Conservation (phyloP, 163 green algal species). For the Chlorella variabilis region DNA sequence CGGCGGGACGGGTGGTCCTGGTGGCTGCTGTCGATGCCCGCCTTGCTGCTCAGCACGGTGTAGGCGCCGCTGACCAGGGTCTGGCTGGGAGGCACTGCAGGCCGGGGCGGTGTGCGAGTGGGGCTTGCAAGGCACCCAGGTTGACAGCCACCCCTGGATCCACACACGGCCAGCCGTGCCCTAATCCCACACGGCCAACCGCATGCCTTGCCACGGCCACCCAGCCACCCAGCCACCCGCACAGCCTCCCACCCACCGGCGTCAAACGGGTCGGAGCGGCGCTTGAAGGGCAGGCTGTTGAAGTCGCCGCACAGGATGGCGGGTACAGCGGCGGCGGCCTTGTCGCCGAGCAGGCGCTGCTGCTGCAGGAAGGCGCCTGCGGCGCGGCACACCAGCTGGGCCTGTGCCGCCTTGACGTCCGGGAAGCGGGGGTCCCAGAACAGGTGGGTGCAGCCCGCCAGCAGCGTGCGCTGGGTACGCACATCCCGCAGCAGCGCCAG, state of each 20-base stretch:
- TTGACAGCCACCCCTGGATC: too few relatives aligned
- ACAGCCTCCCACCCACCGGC: slow-evolving; percentile 12
- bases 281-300: slow-evolving; percentile 66
- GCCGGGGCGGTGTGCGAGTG: too few relatives aligned
- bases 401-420: slow-evolving; percentile 58
- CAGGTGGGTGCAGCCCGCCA: slow-evolving; percentile 61
- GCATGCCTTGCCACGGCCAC: too few relatives aligned
- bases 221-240: too few relatives aligned
- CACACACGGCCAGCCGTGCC: too few relatives aligned
- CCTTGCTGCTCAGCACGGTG: slow-evolving; percentile 45
- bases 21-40: slow-evolving; percentile 40
- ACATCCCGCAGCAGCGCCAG: slow-evolving; percentile 64
- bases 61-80: slow-evolving; percentile 55
- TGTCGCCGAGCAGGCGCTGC: neutral
- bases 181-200: too few relatives aligned
- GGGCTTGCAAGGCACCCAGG: neutral
- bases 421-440: slow-evolving; percentile 63
- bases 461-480: slow-evolving; percentile 28
- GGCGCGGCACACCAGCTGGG: slow-evolving; percentile 38
- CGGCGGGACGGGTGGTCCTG: slow-evolving; percentile 51
- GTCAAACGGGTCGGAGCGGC: slow-evolving; percentile 55
- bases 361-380: neutral
- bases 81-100: slow-evolving; percentile 13
- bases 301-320: slow-evolving; percentile 69
- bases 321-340: slow-evolving; percentile 1